Percentiles rank a stretch among this genome's conserved stretches.
These are phyloP conservation scores for Talaromyces marneffei DNA, from an alignment of 2,329 filamentous ascomycete genomes.

Conservation along the genomic window DNA sequence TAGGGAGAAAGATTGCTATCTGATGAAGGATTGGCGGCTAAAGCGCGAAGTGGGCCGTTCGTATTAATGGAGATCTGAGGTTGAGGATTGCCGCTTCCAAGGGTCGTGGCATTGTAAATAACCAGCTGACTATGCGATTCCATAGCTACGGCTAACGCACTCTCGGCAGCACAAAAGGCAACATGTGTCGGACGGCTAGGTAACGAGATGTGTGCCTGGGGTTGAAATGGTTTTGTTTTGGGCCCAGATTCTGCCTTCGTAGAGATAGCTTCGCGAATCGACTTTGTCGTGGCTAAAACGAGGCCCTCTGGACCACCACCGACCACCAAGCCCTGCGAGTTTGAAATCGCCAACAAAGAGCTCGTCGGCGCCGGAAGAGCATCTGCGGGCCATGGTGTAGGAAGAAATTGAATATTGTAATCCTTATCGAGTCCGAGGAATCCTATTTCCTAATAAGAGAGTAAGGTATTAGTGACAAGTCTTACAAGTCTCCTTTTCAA, in stretches of 20 bases:
- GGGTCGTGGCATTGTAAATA: slow-evolving; percentile 68
- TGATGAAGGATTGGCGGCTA: slow-evolving; percentile 73
- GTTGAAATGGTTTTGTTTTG: slow-evolving; percentile 64
- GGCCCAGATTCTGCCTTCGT: slow-evolving; percentile 53
- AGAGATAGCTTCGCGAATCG: slow-evolving; percentile 69
- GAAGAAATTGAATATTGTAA: slow-evolving; percentile 72
- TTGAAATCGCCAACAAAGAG: slow-evolving; percentile 78
- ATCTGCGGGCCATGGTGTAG: slow-evolving; percentile 66
- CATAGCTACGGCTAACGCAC: slow-evolving; percentile 73
- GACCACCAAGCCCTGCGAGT: slow-evolving; percentile 72
- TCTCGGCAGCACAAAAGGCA: slow-evolving; percentile 84
- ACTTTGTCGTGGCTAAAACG: slow-evolving; percentile 68
- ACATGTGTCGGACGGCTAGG: slow-evolving; percentile 78
- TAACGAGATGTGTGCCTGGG: slow-evolving; percentile 67
- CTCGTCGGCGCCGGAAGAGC: slow-evolving; percentile 67
- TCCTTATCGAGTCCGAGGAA: slow-evolving; percentile 77
- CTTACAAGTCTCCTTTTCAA: neutral
- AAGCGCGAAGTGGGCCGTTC: slow-evolving; percentile 65
- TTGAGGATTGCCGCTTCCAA: slow-evolving; percentile 61
- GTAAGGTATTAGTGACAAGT: neutral
- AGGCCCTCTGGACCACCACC: slow-evolving; percentile 79
- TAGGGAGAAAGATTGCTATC: slow-evolving; percentile 54
- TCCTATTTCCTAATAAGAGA: slow-evolving; percentile 57
- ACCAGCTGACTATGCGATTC: slow-evolving; percentile 75
- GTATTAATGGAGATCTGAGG: slow-evolving; percentile 71